Conservation (phyloP, 768 basidiomycete species). For the Pluteus cervinus region DNA sequence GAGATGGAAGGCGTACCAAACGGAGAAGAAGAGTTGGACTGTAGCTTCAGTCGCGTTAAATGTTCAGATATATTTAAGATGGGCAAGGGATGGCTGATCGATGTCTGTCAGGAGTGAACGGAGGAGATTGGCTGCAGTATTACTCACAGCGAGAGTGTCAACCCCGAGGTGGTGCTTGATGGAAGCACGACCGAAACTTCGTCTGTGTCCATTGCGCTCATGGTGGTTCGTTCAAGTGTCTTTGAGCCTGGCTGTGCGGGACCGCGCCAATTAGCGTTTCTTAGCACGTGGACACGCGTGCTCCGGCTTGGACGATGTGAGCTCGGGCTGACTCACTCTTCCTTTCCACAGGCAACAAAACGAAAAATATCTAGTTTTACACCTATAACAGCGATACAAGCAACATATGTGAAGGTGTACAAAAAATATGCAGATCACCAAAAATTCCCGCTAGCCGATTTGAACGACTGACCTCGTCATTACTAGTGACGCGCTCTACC, state of each 20-base stretch:
- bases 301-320: no score
- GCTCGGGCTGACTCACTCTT: no score
- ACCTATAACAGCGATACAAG: no score
- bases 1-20: slow-evolving; percentile 49
- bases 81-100: slow-evolving; percentile 84
- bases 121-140: neutral
- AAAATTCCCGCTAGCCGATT: slow-evolving; percentile 25
- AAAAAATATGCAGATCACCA: no score
- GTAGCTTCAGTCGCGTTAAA: slow-evolving; percentile 77
- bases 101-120: slow-evolving; percentile 9
- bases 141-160: slow-evolving; percentile 71
- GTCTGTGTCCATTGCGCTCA: slow-evolving; percentile 73
- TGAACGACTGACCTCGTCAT: slow-evolving; percentile 31
- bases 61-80: slow-evolving; percentile 98
- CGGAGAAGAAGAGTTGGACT: slow-evolving; percentile 52
- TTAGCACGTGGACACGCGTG: no score
- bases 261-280: no score
- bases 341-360: no score
- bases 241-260: no score
- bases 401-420: no score
- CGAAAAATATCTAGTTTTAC: no score
- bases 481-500: slow-evolving; percentile 53
- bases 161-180: slow-evolving; percentile 63
- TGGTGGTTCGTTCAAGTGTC: slow-evolving; percentile 18
- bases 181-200: slow-evolving; percentile 71